These are phyloP conservation scores for Uronychia setigera DNA, from an alignment of 73 alveolate species.

Conservation along the genomic window DNA sequence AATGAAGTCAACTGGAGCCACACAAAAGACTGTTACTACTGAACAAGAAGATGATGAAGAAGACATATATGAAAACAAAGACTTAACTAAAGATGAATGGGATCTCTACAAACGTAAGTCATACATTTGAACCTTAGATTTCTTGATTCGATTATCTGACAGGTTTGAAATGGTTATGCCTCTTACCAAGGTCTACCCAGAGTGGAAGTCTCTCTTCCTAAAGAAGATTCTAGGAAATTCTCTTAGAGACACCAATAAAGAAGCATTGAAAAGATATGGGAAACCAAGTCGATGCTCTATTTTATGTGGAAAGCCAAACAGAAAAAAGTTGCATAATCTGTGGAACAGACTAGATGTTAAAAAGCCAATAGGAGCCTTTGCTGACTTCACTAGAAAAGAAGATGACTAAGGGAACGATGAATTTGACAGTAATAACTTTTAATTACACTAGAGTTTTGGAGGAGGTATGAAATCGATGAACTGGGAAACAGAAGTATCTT, in stretches of 20 bases:
- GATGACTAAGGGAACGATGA: background rate
- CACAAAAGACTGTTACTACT: background rate
- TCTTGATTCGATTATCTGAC: background rate
- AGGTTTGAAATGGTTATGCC: background rate
- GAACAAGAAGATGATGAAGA: background rate
- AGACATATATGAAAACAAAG: background rate
- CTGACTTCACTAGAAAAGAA: background rate
- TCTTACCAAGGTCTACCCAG: background rate
- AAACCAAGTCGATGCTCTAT: background rate
- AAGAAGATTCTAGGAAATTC: background rate
- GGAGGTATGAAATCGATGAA: conserved; percentile 19
- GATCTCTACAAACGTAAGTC: background rate
- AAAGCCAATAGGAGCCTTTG: conserved; percentile 11
- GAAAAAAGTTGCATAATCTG: background rate
- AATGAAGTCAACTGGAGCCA: background rate
- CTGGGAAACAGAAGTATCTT: background rate
- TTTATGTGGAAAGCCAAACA: background rate
- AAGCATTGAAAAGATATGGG: background rate
- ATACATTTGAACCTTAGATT: background rate
- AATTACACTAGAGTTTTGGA: background rate
- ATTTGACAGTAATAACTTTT: background rate
- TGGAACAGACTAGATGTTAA: background rate
- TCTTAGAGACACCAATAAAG: conserved; percentile 3
- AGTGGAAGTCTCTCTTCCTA: background rate
- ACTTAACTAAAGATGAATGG: background rate